Evolutionary conservation across 768 basidiomycete species (phyloP).

Genomic region (Boletus rex-veris): DNA sequence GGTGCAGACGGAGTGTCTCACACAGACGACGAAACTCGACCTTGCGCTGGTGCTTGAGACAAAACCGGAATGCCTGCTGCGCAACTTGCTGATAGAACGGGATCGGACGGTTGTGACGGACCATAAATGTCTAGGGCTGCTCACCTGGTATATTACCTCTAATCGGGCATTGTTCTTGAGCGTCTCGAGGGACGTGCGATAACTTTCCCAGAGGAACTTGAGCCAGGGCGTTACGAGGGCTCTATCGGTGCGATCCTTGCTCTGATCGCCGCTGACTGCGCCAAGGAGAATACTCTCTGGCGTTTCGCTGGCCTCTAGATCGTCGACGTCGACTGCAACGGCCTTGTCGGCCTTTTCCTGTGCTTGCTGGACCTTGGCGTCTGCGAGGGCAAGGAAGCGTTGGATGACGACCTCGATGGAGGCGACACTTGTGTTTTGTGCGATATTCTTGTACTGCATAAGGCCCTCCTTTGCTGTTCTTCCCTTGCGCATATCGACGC

Average conservation of each 20-base stretch:
- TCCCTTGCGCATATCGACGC: slow-evolving; percentile 92
- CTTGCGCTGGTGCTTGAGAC: slow-evolving; percentile 88
- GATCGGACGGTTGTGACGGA: not conserved
- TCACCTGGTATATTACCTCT: slow-evolving; percentile 90
- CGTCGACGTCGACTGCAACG: slow-evolving; percentile 82
- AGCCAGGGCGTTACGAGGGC: slow-evolving; percentile 96
- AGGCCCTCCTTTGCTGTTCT: slow-evolving; percentile 78
- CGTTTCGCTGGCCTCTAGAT: slow-evolving; percentile 93
- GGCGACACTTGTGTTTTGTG: slow-evolving; percentile 86
- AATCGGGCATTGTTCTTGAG: slow-evolving; percentile 93
- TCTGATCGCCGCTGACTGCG: slow-evolving; percentile 87
- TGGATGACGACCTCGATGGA: slow-evolving; percentile 92
- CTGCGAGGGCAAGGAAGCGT: slow-evolving; percentile 76
- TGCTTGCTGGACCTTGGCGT: slow-evolving; percentile 79
- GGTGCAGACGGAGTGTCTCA: slow-evolving; percentile 92
- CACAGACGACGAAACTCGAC: slow-evolving; percentile 96
- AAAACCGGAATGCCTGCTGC: slow-evolving; percentile 96
- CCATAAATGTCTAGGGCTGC: slow-evolving; percentile 18
- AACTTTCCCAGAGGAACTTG: slow-evolving; percentile 98
- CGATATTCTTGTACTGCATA: slow-evolving; percentile 97
- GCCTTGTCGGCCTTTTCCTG: slow-evolving; percentile 82
- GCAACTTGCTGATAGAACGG: slow-evolving; percentile 70
- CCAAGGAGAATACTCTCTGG: slow-evolving; percentile 89
- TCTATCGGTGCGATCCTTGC: slow-evolving; percentile 90
- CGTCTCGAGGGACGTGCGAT: slow-evolving; percentile 92